These are phyloP conservation scores for Furcasterigmium furcatum DNA, from an alignment of 2,329 filamentous ascomycete genomes.

Conservation along the genomic window DNA sequence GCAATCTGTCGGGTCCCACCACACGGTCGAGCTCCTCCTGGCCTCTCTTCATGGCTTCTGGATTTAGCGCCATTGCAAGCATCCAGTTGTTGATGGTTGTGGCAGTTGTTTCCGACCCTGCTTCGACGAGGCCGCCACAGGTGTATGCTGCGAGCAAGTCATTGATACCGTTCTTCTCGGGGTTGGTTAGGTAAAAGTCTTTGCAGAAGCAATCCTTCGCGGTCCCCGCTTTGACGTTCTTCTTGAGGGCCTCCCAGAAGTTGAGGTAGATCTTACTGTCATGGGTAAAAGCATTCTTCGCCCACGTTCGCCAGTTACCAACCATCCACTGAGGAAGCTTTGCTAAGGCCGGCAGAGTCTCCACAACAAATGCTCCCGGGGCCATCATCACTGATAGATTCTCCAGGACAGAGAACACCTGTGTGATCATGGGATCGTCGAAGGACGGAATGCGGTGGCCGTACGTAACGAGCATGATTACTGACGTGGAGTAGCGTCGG, in stretches of 20 bases:
- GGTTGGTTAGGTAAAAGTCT: conserved; percentile 26
- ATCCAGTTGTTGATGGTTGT: conserved; percentile 34
- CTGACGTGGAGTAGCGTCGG: conserved; percentile 14
- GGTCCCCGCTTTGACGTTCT: conserved; percentile 6
- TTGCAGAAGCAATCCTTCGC: conserved; percentile 14
- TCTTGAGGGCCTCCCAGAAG: conserved; percentile 12
- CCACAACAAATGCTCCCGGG: not conserved
- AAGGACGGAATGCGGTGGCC: conserved; percentile 8
- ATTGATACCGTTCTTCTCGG: conserved; percentile 22
- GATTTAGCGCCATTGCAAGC: conserved; percentile 24
- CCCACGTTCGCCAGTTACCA: not conserved
- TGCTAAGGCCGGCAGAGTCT: not conserved
- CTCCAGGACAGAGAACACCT: not conserved
- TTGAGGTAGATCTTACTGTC: conserved; percentile 14
- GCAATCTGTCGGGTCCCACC: conserved; percentile 34
- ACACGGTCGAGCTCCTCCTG: conserved; percentile 35
- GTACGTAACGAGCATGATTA: conserved; percentile 16
- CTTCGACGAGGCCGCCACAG: conserved; percentile 44
- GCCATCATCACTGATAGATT: not conserved
- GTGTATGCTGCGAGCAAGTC: conserved; percentile 35
- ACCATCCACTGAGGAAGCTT: not conserved
- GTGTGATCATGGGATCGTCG: not conserved
- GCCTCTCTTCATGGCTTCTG: conserved; percentile 26
- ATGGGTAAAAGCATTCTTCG: conserved; percentile 3
- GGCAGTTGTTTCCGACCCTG: conserved; percentile 39